A percentile compares a stretch with the other conserved stretches of the same genome.
Evolutionary conservation across 179 eudicot genomes (phyloP).

Genomic region (Silene coronaria): DNA sequence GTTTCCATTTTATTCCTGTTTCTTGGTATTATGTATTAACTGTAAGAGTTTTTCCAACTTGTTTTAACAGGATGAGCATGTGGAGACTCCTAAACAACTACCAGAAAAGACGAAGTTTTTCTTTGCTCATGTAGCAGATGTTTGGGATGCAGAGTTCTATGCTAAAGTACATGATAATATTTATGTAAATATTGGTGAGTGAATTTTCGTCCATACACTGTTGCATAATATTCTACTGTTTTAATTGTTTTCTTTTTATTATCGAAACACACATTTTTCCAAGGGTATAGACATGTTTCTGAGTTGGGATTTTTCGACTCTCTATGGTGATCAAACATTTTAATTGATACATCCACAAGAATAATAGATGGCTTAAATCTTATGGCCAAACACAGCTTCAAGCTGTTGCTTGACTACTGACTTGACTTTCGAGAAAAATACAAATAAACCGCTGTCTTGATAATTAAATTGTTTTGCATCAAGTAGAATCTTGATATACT

Average conservation of each 20-base stretch:
- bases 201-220: not conserved
- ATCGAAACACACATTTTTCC: not conserved
- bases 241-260: not conserved
- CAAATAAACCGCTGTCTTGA: not conserved
- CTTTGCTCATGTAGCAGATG: constrained; percentile 60
- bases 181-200: constrained; percentile 68
- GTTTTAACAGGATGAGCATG: constrained; percentile 53
- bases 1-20: not conserved
- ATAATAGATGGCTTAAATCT: not conserved
- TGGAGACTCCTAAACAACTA: constrained; percentile 44
- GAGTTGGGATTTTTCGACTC: not conserved
- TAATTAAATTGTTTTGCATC: not conserved
- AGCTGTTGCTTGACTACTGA: not conserved
- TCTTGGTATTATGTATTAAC: not conserved
- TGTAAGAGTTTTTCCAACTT: not conserved
- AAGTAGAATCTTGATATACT: not conserved
- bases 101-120: constrained; percentile 57
- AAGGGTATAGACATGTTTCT: not conserved
- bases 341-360: not conserved
- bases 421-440: not conserved
- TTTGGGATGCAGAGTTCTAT: constrained; percentile 93
- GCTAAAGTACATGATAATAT: constrained; percentile 86
- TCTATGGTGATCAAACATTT: constrained; percentile 1
- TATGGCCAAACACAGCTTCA: not conserved
- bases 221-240: not conserved